Evolutionary conservation across 2,329 filamentous ascomycete genomes (phyloP).

Genomic region (Pseudogymnoascus destructans): DNA sequence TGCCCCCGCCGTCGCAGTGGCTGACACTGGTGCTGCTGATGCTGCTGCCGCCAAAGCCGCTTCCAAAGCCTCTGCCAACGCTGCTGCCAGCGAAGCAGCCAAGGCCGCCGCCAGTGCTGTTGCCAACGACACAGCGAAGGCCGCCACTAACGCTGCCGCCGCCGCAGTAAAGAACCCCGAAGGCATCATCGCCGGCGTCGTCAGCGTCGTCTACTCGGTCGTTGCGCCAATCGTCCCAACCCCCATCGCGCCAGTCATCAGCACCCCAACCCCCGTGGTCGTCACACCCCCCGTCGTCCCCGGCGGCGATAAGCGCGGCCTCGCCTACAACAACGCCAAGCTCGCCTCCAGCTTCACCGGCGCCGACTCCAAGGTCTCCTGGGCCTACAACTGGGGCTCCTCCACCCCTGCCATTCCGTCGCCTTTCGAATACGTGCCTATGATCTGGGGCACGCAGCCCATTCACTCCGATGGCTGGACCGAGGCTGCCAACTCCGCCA

Average conservation of each 20-base stretch:
- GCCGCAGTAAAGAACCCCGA: neutral
- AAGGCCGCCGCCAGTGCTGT: neutral
- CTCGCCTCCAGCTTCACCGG: slow-evolving; percentile 39
- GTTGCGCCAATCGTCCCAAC: neutral
- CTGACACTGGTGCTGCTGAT: slow-evolving; percentile 8
- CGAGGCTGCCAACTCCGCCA: slow-evolving; percentile 36
- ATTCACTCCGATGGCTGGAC: slow-evolving; percentile 38
- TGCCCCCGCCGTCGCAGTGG: neutral
- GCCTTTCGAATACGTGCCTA: slow-evolving; percentile 48
- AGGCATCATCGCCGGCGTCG: neutral
- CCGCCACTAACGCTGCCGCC: slow-evolving; percentile 7
- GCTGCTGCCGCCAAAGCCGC: slow-evolving; percentile 7
- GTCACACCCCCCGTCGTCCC: neutral
- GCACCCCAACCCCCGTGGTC: neutral
- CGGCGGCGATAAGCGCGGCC: slow-evolving; percentile 44
- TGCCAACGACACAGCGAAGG: neutral
- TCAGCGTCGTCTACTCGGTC: neutral
- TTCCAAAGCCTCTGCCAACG: slow-evolving; percentile 8
- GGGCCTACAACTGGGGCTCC: slow-evolving; percentile 59
- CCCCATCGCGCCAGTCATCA: neutral
- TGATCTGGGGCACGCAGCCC: slow-evolving; percentile 43
- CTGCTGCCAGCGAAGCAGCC: neutral
- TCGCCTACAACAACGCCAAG: slow-evolving; percentile 50
- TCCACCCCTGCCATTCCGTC: slow-evolving; percentile 29
- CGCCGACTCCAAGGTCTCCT: slow-evolving; percentile 34